Evolutionary conservation across 2,329 filamentous ascomycete species (phyloP).

Genomic region (Byssoonygena ceratinophila): DNA sequence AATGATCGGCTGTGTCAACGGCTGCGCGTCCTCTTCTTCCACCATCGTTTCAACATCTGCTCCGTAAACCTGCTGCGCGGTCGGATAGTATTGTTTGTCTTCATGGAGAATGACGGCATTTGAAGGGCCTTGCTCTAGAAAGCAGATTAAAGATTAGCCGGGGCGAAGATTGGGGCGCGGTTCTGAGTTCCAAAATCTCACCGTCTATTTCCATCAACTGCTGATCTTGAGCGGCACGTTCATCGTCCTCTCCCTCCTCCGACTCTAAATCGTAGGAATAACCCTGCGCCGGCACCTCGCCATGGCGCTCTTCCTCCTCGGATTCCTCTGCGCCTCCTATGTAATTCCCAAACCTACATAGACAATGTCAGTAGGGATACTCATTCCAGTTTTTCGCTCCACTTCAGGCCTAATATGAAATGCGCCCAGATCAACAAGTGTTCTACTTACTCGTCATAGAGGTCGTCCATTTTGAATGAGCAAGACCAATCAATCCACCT

Average conservation of each 20-base stretch:
- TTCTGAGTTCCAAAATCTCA: constrained; percentile 25
- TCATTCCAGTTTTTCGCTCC: constrained; percentile 15
- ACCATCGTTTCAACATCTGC: constrained; percentile 90
- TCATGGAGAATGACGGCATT: constrained; percentile 97
- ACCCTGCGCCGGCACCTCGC: constrained; percentile 64
- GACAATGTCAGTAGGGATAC: constrained; percentile 13
- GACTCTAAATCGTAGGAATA: constrained; percentile 67
- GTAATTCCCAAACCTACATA: constrained; percentile 82
- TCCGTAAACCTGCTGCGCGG: constrained; percentile 92
- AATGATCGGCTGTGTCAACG: constrained; percentile 83
- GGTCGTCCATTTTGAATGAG: constrained; percentile 64
- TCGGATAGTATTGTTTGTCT: constrained; percentile 98
- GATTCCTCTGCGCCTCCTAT: constrained; percentile 87
- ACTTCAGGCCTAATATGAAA: constrained; percentile 1
- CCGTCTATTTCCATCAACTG: constrained; percentile 91
- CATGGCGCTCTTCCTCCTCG: constrained; percentile 71
- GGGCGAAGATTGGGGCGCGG: no score
- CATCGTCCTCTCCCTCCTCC: constrained; percentile 49
- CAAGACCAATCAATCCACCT: not conserved
- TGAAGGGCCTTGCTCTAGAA: constrained; percentile 65
- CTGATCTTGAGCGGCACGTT: constrained; percentile 56
- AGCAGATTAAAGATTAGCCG: constrained; percentile 20
- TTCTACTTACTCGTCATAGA: constrained; percentile 74
- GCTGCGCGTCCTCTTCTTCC: constrained; percentile 93
- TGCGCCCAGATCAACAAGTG: not conserved